Percentiles rank a stretch among this genome's conserved stretches.
Evolutionary conservation across 345 rosid species (phyloP).

Genomic region (Linum tenue): DNA sequence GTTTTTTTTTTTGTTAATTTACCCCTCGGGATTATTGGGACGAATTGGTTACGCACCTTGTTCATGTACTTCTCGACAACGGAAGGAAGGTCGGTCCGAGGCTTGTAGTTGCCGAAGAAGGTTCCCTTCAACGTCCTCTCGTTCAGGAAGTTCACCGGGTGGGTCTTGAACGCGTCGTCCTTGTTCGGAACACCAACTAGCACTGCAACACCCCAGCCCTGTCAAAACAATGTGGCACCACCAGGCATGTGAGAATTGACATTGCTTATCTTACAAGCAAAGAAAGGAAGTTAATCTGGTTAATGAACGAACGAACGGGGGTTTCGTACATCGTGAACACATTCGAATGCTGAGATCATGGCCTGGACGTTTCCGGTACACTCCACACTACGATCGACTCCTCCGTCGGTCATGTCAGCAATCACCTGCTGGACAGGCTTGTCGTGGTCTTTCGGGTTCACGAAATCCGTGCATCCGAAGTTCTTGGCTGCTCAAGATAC

Average conservation of each 20-base stretch:
- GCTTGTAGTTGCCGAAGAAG: slow-evolving; percentile 31
- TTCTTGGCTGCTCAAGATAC: slow-evolving; percentile 8
- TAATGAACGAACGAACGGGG: background rate
- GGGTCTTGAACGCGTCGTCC: slow-evolving; percentile 24
- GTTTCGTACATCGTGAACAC: slow-evolving; percentile 33
- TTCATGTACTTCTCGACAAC: slow-evolving; percentile 27
- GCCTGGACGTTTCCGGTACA: slow-evolving; percentile 36
- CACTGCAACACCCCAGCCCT: slow-evolving; percentile 41
- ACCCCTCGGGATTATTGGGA: background rate
- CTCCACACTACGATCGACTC: slow-evolving; percentile 39
- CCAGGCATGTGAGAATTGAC: background rate
- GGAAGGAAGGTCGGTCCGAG: slow-evolving; percentile 19
- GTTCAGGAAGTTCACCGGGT: slow-evolving; percentile 21
- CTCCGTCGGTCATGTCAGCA: slow-evolving; percentile 41
- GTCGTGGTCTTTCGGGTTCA: slow-evolving; percentile 13
- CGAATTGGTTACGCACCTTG: slow-evolving; percentile 8
- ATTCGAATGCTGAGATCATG: slow-evolving; percentile 41
- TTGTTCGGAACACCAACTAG: slow-evolving; percentile 26
- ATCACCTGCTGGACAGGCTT: slow-evolving; percentile 30
- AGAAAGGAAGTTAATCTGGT: background rate
- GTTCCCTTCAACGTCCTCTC: slow-evolving; percentile 29
- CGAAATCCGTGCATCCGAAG: slow-evolving; percentile 16
- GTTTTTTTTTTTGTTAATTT: too few species aligned
- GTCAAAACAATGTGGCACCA: background rate
- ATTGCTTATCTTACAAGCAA: background rate